phyloP scores from a whole-genome alignment of 768 basidiomycete genomes.

The Piloderma croceum region DNA sequence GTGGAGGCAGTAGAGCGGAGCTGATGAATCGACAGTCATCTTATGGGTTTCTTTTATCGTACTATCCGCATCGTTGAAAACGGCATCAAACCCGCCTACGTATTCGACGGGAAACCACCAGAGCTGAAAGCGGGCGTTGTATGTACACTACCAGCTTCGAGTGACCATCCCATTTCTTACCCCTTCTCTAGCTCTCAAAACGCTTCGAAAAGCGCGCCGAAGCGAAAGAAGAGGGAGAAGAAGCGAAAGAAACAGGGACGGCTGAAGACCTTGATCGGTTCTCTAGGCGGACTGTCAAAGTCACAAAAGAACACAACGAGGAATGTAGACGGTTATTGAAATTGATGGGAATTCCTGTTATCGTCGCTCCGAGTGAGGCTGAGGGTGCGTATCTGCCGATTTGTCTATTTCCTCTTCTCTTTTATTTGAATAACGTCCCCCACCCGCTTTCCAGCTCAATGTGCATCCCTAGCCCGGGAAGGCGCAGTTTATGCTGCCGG shows the following conservation, averaged over 20 bases:
- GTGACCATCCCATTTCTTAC: constrained; percentile 1
- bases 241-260: constrained; percentile 95
- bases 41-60: constrained; percentile 98
- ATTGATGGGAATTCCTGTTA: constrained; percentile 96
- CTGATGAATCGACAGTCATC: constrained; percentile 49
- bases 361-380: too few relatives aligned
- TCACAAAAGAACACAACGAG: constrained; percentile 93
- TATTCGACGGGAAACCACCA: constrained; percentile 98
- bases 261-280: constrained; percentile 90
- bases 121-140: constrained; percentile 97
- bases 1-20: background rate
- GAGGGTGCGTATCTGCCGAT: too few relatives aligned
- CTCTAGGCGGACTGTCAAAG: constrained; percentile 86
- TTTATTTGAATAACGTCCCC: constrained; percentile 3
- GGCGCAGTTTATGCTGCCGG: constrained; percentile 93
- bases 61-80: constrained; percentile 98
- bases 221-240: constrained; percentile 91
- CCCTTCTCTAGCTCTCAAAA: constrained; percentile 71
- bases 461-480: constrained; percentile 94
- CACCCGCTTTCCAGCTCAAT: constrained; percentile 98
- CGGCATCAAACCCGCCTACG: constrained; percentile 96
- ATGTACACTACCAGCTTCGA: constrained; percentile 29
- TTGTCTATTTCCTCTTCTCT: background rate
- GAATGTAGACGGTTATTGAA: constrained; percentile 83
- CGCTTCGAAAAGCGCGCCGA: constrained; percentile 89